Base-by-base conservation (phyloP, 2,329 filamentous ascomycete species). In the Raffaelea arxii region DNA sequence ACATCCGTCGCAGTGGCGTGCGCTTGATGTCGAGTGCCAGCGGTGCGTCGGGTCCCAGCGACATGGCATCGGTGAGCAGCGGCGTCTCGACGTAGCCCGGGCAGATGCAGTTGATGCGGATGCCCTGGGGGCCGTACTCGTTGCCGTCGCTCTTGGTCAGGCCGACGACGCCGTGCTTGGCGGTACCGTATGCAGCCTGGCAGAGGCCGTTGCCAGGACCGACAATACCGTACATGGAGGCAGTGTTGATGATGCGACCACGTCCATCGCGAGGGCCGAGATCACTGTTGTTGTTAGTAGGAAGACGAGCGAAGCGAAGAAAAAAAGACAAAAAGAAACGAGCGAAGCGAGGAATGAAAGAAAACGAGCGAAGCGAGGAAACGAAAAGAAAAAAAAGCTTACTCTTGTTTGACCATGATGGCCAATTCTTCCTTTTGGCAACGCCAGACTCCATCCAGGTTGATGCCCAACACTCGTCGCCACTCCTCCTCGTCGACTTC, bases 41-140 rank as follows among this genome's bases (percentile, higher is more conserved):
- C 5, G 61, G 59, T 11, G 56, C 54, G 16, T 54, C 60, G 4
- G 53, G 39, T 10, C 52, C 49, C 6, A 52, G 39, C 38, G 58
- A 57, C 46, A 56, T 58, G 23, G 47, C 46, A 25, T 4, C 5
- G 14, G n/a, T 16, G 24, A 54, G 38, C 25, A 54, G 43, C 7
- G 51, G 53, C 19, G 52, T 53, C 23, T 46, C 40, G 11, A 54
- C 48, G 39, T 50, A 54, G 45, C 70, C 73, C 0, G 76, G 77
- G 46, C 77, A 78, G n/a, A 80, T 70, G 3, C 74, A 75, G 54
- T 81, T 81, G 58, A 81, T 74, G 42, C 75, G 70, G 47, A 80
- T 77, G 4, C 68, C 69, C 42, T 65, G 55, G 4, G 63, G 55
- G 1, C 69, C 71, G 59, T 79, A 80, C 1, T 66, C 64, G 42